A percentile compares a stretch with the other conserved stretches of the same genome.
Evolutionary conservation across 1,284 basidiomycete species (phyloP).

Genomic region (Cryptococcus depauperatus): DNA sequence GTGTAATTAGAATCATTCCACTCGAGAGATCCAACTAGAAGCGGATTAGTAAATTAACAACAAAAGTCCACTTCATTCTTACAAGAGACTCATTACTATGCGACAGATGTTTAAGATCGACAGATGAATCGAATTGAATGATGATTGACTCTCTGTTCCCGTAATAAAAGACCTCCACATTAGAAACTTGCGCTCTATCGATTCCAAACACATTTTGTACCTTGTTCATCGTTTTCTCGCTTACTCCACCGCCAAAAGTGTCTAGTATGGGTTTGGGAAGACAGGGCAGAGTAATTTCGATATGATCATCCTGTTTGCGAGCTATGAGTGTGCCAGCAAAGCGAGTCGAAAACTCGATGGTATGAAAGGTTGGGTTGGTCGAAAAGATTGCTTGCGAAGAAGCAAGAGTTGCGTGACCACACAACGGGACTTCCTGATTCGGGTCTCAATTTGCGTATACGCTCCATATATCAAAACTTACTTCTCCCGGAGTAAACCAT

Average conservation of each 20-base stretch:
- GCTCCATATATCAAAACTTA: constrained; percentile 13
- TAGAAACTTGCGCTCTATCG: constrained; percentile 7
- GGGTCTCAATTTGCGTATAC: not conserved
- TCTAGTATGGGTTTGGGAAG: constrained; percentile 1
- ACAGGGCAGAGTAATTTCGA: constrained; percentile 10
- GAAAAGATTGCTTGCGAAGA: constrained; percentile 26
- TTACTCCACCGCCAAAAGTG: not conserved
- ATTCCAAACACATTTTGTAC: constrained; percentile 8
- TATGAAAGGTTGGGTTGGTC: constrained; percentile 12
- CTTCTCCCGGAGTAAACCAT: constrained; percentile 35
- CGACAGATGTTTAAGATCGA: too few relatives aligned
- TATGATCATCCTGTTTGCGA: not conserved
- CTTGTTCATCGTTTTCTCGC: not conserved
- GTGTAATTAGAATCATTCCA: constrained; percentile 23
- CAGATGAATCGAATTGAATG: constrained; percentile 13
- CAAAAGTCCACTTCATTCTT: too few relatives aligned
- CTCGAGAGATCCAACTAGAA: not conserved
- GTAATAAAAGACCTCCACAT: constrained; percentile 13
- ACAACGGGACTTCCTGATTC: constrained; percentile 31
- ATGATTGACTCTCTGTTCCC: constrained; percentile 11
- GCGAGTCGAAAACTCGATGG: constrained; percentile 25
- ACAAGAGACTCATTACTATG: too few relatives aligned
- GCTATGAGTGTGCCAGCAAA: constrained; percentile 27
- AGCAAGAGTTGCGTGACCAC: constrained; percentile 38
- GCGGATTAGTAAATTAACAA: not conserved